phyloP scores from a whole-genome alignment of 768 basidiomycete genomes.

The Podaxis sp. region DNA sequence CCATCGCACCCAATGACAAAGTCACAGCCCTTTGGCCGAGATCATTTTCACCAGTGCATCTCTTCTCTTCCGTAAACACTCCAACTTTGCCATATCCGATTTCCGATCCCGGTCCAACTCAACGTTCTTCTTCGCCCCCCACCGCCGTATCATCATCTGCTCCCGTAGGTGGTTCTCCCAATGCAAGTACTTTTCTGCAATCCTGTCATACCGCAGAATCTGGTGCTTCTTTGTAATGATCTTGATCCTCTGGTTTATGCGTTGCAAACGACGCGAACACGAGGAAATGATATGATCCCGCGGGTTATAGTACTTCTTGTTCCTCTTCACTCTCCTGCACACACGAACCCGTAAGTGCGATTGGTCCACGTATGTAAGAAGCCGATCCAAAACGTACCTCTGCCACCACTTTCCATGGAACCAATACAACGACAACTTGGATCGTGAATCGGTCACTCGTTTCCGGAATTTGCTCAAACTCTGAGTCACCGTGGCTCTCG shows the following conservation, averaged over 20 bases:
- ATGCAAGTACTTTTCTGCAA: constrained; percentile 13
- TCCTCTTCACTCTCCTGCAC: neutral
- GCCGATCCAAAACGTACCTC: neutral
- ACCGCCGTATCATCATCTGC: constrained; percentile 13
- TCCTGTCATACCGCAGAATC: constrained; percentile 12
- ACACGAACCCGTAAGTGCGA: neutral
- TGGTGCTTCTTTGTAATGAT: constrained; percentile 11
- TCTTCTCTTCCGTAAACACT: neutral
- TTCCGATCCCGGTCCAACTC: constrained; percentile 9
- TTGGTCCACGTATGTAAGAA: neutral
- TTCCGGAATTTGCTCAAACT: constrained; percentile 2
- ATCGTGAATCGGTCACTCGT: neutral
- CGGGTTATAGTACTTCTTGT: neutral
- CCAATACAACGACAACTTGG: constrained; percentile 3
- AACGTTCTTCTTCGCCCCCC: constrained; percentile 5
- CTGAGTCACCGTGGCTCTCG: neutral
- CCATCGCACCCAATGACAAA: neutral
- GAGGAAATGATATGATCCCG: constrained; percentile 7
- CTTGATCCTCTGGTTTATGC: constrained; percentile 9
- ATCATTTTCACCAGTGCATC: constrained; percentile 8
- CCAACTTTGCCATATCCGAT: neutral
- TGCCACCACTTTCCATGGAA: constrained; percentile 11
- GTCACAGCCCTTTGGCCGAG: neutral
- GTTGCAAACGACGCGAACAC: constrained; percentile 10
- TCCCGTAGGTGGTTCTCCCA: constrained; percentile 12